Evolutionary conservation across 2,329 filamentous ascomycete genomes (phyloP), one percentile per base, ranked within the genome.

Genomic region (Colletotrichum sp.): DNA sequence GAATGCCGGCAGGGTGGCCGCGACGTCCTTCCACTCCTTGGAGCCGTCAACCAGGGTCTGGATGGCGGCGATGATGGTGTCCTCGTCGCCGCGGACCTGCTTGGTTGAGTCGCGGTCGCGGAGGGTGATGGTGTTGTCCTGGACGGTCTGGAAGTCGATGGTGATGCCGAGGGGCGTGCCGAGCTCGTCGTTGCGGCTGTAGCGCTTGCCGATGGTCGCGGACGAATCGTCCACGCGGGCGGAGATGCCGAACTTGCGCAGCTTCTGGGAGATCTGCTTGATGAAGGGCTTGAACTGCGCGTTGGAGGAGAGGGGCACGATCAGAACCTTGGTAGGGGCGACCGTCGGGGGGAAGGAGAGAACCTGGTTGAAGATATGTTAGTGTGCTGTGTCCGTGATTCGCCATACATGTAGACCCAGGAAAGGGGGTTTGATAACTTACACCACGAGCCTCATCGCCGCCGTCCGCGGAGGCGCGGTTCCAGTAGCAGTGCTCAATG

Each of bases 401-500:
- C 25, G 58, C 30, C 13, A 8, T 39, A 36, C 56, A 22, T 13
- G 18, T 65, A 39, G 10, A 34, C 6, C 13, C 65, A 22, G 34
- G 39, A 48, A 68, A 30, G 58, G 55, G 32, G 61, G 34, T 64
- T 74, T 27, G 18, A 2, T 43, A 72, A 92, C 94, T 90, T 93
- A 96, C 95, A 86, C 94, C 94, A 83, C 96, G 94, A 70, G 95
- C 93, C 84, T 97, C 96, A 79, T 96, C 94, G 77, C 91, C 93
- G 79, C 93, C 93, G 67, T 92, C 84, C 10, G 84, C 58, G 30
- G 27, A 89, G 70, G 84, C 89, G 78, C 97, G 94, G 70, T 93
- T 95, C 96, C 97, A 99, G 91, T 96, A 99, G 84, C 91, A 93
- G 87, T 99, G 97, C 88, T 99, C 97, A 83, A 98, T 94, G 81